Percentiles rank a stretch among this genome's conserved stretches.
phyloP scores from a whole-genome alignment of 306 rosid species.

The Cucumis cinereus region DNA sequence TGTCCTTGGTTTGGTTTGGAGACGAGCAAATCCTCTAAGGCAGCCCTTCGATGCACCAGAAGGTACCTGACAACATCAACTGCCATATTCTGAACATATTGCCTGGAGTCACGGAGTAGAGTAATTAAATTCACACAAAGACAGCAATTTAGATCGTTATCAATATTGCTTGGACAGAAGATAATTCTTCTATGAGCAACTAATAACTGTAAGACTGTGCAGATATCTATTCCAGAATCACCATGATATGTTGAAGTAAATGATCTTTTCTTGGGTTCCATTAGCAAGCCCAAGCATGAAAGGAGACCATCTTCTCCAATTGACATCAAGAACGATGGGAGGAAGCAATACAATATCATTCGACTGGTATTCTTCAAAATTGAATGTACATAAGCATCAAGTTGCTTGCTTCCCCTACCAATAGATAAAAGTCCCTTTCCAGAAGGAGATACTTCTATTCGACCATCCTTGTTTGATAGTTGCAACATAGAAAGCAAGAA shows the following conservation, averaged over 20 bases:
- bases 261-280: constrained; percentile 52
- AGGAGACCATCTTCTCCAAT: constrained; percentile 84
- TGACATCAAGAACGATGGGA: constrained; percentile 66
- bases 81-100: constrained; percentile 67
- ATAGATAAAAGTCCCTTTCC: constrained; percentile 88
- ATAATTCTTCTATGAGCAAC: constrained; percentile 79
- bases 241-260: constrained; percentile 33
- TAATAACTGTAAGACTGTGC: constrained; percentile 74
- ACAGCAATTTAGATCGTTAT: constrained; percentile 93
- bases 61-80: constrained; percentile 82
- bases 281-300: constrained; percentile 46
- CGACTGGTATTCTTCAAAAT: constrained; percentile 86
- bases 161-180: constrained; percentile 90
- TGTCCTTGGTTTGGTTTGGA: constrained; percentile 83
- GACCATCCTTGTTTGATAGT: constrained; percentile 93
- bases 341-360: constrained; percentile 84
- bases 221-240: constrained; percentile 66
- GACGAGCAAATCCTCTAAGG: constrained; percentile 83
- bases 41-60: constrained; percentile 85
- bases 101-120: constrained; percentile 70
- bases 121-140: constrained; percentile 77
- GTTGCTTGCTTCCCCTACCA: constrained; percentile 85
- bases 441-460: constrained; percentile 77
- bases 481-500: constrained; percentile 96
- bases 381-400: constrained; percentile 90